Percentiles rank a stretch among this genome's conserved stretches.
These are phyloP conservation scores for Stachybotrys echinatus DNA, from an alignment of 2,329 filamentous ascomycete species.

Conservation along the genomic window DNA sequence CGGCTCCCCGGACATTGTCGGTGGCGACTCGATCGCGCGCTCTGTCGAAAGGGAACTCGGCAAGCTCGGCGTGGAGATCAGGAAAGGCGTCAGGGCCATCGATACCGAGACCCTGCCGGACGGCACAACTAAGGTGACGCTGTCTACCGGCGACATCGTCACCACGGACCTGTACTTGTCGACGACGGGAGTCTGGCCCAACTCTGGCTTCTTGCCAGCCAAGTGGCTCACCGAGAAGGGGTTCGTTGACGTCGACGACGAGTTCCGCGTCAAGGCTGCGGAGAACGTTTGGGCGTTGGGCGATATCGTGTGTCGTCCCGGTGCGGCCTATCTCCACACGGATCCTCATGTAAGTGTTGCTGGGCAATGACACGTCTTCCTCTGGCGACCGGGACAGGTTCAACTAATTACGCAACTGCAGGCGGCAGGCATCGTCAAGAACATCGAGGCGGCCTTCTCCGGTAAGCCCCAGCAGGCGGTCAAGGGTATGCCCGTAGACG, in stretches of 20 bases:
- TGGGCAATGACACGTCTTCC: no score
- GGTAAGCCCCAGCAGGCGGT: slow-evolving; percentile 37
- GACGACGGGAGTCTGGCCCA: slow-evolving; percentile 49
- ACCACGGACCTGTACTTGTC: slow-evolving; percentile 52
- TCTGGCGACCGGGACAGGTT: no score
- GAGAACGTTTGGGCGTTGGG: slow-evolving; percentile 48
- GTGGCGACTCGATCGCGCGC: slow-evolving; percentile 36
- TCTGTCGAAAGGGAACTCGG: slow-evolving; percentile 43
- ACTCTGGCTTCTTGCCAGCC: slow-evolving; percentile 46
- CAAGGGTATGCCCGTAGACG: slow-evolving; percentile 43
- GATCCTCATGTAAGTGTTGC: slow-evolving; percentile 42
- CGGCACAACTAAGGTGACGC: slow-evolving; percentile 42
- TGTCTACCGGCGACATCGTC: slow-evolving; percentile 41
- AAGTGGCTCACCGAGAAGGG: slow-evolving; percentile 36
- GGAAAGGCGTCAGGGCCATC: slow-evolving; percentile 34
- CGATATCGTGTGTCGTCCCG: slow-evolving; percentile 46
- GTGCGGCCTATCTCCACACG: slow-evolving; percentile 54
- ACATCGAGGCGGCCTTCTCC: slow-evolving; percentile 42
- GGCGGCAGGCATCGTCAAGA: slow-evolving; percentile 48
- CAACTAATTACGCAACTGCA: no score
- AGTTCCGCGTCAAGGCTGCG: slow-evolving; percentile 38
- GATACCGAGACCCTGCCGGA: slow-evolving; percentile 24
- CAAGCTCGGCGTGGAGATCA: slow-evolving; percentile 46
- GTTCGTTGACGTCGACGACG: slow-evolving; percentile 45
- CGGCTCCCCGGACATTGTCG: slow-evolving; percentile 33